Conservation (phyloP, 441 rosid species). For the Mallotus japonicus region DNA sequence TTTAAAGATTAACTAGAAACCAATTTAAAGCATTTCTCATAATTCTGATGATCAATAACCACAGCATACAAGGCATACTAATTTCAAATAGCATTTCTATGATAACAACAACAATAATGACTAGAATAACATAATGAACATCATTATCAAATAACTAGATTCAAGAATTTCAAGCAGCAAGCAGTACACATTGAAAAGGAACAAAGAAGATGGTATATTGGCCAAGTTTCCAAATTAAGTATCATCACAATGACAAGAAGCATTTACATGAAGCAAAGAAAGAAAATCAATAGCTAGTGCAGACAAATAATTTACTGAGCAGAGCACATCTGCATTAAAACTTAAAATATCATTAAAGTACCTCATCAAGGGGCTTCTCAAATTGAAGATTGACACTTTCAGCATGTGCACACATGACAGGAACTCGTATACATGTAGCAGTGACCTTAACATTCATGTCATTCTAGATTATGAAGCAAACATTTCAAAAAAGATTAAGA, state of each 20-base stretch:
- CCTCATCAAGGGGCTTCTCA: slow-evolving; percentile 93
- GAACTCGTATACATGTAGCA: slow-evolving; percentile 94
- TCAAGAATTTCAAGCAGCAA: not conserved
- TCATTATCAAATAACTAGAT: not conserved
- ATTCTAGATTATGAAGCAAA: slow-evolving; percentile 40
- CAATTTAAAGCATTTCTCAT: not conserved
- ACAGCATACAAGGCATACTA: not conserved
- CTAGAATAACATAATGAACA: not conserved
- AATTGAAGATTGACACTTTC: slow-evolving; percentile 96
- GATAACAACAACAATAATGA: not conserved
- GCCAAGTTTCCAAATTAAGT: no score
- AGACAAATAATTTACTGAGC: not conserved
- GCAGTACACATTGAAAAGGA: no score
- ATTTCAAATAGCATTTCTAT: not conserved
- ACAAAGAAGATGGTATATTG: no score
- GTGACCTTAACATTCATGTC: slow-evolving; percentile 78
- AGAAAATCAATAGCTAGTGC: not conserved
- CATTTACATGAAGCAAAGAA: not conserved
- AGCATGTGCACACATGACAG: slow-evolving; percentile 98
- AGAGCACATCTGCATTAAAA: not conserved
- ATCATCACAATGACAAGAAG: not conserved
- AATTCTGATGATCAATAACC: not conserved
- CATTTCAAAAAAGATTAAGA: slow-evolving; percentile 22
- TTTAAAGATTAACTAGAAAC: no score
- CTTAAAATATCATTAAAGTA: slow-evolving; percentile 23